A percentile compares a stretch with the other conserved stretches of the same genome.
phyloP scores from a whole-genome alignment of 768 basidiomycete species.

The Mycena albidolilacea region DNA sequence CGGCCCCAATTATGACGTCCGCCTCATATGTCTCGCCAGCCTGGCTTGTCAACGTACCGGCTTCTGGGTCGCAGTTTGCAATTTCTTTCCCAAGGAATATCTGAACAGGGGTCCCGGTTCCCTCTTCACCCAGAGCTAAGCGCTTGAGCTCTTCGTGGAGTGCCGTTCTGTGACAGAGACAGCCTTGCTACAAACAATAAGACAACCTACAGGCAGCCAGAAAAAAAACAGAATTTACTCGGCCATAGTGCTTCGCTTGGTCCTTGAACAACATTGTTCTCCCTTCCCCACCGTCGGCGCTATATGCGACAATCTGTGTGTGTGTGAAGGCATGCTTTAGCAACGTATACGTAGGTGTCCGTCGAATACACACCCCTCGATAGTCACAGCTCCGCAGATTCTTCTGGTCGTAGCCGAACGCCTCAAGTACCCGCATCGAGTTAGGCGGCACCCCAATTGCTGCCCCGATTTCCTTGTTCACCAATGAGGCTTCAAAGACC shows the following conservation, averaged over 20 bases:
- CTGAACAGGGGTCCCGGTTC: too few species aligned
- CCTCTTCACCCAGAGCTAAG: background rate
- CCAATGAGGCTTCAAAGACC: constrained; percentile 3
- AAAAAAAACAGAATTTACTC: too few species aligned
- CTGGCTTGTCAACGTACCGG: too few species aligned
- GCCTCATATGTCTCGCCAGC: too few species aligned
- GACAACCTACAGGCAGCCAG: background rate
- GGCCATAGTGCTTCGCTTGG: background rate
- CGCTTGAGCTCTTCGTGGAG: too few species aligned
- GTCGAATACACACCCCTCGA: constrained; percentile 3
- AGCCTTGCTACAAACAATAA: constrained; percentile 7
- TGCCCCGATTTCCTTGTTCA: constrained; percentile 14
- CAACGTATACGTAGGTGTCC: too few species aligned
- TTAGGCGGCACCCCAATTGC: constrained; percentile 11
- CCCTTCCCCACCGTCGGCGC: background rate
- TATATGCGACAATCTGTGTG: background rate
- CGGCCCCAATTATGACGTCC: too few species aligned
- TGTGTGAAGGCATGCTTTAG: background rate
- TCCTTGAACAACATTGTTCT: background rate
- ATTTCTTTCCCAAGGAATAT: too few species aligned
- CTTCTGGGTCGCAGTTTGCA: too few species aligned
- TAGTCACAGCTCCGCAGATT: background rate
- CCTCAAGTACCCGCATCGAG: constrained; percentile 1
- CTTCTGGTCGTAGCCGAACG: too few species aligned
- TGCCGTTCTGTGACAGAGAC: background rate